Percentiles rank a stretch among this genome's conserved stretches.
Evolutionary conservation across 1,284 basidiomycete species (phyloP).

Genomic region (Hortiboletus rubellus): DNA sequence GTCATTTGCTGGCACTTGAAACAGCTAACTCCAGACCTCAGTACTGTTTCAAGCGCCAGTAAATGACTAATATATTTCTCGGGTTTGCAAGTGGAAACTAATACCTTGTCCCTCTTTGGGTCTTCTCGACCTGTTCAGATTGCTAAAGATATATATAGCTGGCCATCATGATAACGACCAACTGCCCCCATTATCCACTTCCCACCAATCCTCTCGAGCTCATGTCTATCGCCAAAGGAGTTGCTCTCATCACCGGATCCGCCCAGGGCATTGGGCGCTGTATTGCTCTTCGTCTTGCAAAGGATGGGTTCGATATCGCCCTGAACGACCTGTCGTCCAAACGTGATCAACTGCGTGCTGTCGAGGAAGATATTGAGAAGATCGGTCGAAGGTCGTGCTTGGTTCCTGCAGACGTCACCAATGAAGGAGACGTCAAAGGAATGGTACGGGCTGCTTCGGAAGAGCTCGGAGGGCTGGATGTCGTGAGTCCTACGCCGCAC

Average conservation of each 20-base stretch:
- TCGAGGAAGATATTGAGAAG: slow-evolving; percentile 15
- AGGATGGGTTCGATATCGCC: slow-evolving; percentile 17
- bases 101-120: neutral
- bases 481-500: neutral
- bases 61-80: no score
- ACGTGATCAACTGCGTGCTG: slow-evolving; percentile 4
- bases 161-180: neutral
- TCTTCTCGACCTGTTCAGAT: neutral
- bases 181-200: neutral
- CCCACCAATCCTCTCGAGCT: neutral
- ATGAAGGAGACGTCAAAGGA: slow-evolving; percentile 13
- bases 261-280: slow-evolving; percentile 20
- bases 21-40: no score
- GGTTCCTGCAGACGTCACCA: slow-evolving; percentile 15
- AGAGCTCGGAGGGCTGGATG: slow-evolving; percentile 20
- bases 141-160: neutral
- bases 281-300: slow-evolving; percentile 20
- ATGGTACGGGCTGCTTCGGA: slow-evolving; percentile 2
- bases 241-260: slow-evolving; percentile 22
- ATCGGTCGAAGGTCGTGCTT: slow-evolving; percentile 15
- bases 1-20: no score
- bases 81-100: no score
- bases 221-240: slow-evolving; percentile 18
- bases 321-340: slow-evolving; percentile 21
- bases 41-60: no score